Base-by-base conservation (phyloP, 2,329 filamentous ascomycete species). In the Ophiostoma ulmi region DNA sequence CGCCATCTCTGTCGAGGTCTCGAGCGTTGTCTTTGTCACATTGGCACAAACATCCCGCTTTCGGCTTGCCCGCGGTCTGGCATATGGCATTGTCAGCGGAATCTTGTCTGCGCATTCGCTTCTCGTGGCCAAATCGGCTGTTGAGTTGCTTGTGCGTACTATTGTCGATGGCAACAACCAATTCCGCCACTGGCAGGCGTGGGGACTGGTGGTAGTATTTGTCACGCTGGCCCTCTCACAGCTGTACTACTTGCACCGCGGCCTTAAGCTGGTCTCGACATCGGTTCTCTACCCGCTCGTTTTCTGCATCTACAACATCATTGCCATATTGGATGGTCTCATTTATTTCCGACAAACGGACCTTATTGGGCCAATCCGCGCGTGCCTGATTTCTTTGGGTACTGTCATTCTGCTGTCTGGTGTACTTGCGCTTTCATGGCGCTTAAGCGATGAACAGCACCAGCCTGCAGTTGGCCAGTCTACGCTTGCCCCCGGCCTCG, bases 241-340 rank as follows among this genome's bases (percentile, higher is more conserved):
- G 80, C 86, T 99, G 6, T 99, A 97, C 81, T 98, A 96, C 80
- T 87, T 99, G 72, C 95, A 99, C 78, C 88, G 92, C 63, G 95
- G 95, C 69, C 85, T 99, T 73, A 97, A 97, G 80, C 86, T 99
- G 69, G 93, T 96, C 79, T 97, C 94, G 70, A 98, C 95, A 31
- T 97, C 93, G 76, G 91, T 98, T 73, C 85, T 99, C 75, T 99
- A 99, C 80, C 95, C 95, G 5, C 90, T 98, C 75, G 94, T 98
- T 55, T 99, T 99, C 81, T 99, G 95, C 84, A 88, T 98, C 74
- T 99, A 98, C 85, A 99, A 99, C 84, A 97, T 99, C 77, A 94
- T 98, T 77, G 95, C 95, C 74, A 99, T 99, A 75, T 84, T 98
- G 75, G 95, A 99, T 80, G 95, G 95, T 41, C 85, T 99, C 75